Base-by-base conservation (phyloP, 2,329 filamentous ascomycete species). In the Corynespora cassiicola region DNA sequence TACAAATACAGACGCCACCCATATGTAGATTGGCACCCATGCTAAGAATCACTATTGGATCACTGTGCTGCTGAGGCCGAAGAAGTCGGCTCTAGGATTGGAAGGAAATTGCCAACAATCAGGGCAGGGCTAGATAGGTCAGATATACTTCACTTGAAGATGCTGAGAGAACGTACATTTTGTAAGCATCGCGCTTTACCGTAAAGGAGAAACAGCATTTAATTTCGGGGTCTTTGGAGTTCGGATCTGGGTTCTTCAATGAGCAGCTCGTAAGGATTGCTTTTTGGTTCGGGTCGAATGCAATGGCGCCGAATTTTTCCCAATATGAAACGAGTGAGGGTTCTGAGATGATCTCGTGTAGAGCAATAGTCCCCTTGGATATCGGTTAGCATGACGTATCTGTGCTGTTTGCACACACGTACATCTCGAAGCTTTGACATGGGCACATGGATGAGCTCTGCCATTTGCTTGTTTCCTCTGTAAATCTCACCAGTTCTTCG, bases 291-390 rank as follows among this genome's bases (percentile, higher is more conserved):
- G 86, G 84, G 63, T 99, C 94, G 69, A 99, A 99, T 7, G 94
- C 95, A 57, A 99, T 97, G 5, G 90, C 92, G 33, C 92, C 91
- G 62, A 99, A 99, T 61, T 99, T 96, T 70, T 99, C 94, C 94
- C 94, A 99, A 62, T 99, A 99, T 57, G 89, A 88, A 37, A 97
- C 94, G 45, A 96, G 82, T 25, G 91, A 95, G 46, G 95, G 90
- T 72, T 99, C 94, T 2, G 90, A 90, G 28, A 99, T 82, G 48
- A 99, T 95, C 66, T 99, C 91, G 65, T 99, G 94, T 31, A 99
- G 80, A 9, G 94, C 89, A 50, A 97, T 86, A 59, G 95, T 95
- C 45, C 94, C 94, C 91, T 96, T 45, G n/a, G 15, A n/a, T 12
- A 31, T 7, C 6, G 21, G 12, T 63, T 37, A 62, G 51, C 33